These are phyloP conservation scores for Apocynum venetum DNA, from an alignment of 257 asterid species.

Conservation along the genomic window DNA sequence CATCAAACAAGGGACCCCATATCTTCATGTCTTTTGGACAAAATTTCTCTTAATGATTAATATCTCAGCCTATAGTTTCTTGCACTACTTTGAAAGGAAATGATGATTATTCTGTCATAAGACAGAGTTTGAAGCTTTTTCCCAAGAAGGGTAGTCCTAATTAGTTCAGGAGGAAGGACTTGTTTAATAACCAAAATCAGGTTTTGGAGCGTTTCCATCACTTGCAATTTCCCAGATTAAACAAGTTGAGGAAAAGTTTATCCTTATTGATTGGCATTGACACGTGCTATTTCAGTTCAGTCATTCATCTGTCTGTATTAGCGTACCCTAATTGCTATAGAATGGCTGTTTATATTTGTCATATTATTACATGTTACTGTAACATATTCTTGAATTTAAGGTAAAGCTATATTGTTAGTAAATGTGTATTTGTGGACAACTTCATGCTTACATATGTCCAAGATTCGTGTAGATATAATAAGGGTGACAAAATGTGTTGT, in stretches of 20 bases:
- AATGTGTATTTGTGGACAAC: too few relatives aligned
- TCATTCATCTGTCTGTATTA: neutral
- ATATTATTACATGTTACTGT: too few relatives aligned
- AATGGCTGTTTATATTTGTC: neutral
- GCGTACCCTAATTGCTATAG: neutral
- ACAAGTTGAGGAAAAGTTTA: neutral
- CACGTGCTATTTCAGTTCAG: neutral
- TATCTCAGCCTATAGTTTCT: neutral
- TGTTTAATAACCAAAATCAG: neutral
- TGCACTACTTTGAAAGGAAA: neutral
- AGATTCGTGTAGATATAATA: neutral
- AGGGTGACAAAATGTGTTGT: too few relatives aligned
- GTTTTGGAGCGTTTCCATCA: neutral
- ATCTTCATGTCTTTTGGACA: neutral
- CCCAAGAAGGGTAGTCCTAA: too few relatives aligned
- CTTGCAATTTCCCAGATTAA: neutral
- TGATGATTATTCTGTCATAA: neutral
- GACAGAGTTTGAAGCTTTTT: constrained; percentile 2
- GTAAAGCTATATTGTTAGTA: neutral
- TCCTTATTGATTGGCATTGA: neutral
- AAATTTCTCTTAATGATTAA: too few relatives aligned
- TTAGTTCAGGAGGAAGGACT: too few relatives aligned
- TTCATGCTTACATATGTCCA: neutral
- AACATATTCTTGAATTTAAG: neutral
- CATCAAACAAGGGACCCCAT: neutral